These are phyloP conservation scores for Globisporangium middletonii DNA, from an alignment of 352 stramenopile species.

Conservation along the genomic window DNA sequence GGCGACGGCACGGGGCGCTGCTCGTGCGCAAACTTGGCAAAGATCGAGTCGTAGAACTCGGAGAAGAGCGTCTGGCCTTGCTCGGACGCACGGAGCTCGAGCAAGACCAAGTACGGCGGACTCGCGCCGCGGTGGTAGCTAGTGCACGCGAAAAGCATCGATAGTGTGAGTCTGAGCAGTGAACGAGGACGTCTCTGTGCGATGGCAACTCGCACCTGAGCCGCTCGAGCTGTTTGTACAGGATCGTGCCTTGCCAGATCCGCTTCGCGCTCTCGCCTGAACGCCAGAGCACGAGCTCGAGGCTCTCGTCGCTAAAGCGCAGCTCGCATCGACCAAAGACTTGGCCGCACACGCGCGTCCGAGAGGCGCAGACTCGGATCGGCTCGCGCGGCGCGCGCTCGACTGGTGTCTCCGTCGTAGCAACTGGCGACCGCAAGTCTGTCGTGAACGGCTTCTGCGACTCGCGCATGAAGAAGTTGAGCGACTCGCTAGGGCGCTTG, in stretches of 20 bases:
- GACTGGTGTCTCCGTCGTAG: slow-evolving; percentile 3
- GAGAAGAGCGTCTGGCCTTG: slow-evolving; percentile 28
- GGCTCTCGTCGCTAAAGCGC: slow-evolving; percentile 17
- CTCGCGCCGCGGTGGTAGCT: slow-evolving; percentile 25
- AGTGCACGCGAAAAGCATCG: neutral
- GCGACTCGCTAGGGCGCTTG: neutral
- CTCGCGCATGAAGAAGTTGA: slow-evolving; percentile 11
- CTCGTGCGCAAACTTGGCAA: slow-evolving; percentile 31
- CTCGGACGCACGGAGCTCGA: slow-evolving; percentile 30
- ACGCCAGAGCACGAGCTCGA: slow-evolving; percentile 34
- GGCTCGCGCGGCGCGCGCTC: neutral
- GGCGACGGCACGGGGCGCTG: slow-evolving; percentile 12
- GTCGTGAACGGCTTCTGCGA: slow-evolving; percentile 5
- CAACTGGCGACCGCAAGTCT: neutral
- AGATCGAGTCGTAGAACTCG: slow-evolving; percentile 55
- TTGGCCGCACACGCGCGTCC: slow-evolving; percentile 32
- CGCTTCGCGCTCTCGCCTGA: slow-evolving; percentile 2
- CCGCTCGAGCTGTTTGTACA: slow-evolving; percentile 33
- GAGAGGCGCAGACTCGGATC: slow-evolving; percentile 20
- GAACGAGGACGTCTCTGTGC: no score
- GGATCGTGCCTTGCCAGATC: slow-evolving; percentile 26
- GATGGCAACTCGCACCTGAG: slow-evolving; percentile 25
- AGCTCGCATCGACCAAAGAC: slow-evolving; percentile 37
- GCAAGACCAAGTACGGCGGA: slow-evolving; percentile 46
- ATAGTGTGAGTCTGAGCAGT: no score